A percentile compares a stretch with the other conserved stretches of the same genome.
Conservation (phyloP, 2,329 filamentous ascomycete species). For the Penicillium sclerotigenum region DNA sequence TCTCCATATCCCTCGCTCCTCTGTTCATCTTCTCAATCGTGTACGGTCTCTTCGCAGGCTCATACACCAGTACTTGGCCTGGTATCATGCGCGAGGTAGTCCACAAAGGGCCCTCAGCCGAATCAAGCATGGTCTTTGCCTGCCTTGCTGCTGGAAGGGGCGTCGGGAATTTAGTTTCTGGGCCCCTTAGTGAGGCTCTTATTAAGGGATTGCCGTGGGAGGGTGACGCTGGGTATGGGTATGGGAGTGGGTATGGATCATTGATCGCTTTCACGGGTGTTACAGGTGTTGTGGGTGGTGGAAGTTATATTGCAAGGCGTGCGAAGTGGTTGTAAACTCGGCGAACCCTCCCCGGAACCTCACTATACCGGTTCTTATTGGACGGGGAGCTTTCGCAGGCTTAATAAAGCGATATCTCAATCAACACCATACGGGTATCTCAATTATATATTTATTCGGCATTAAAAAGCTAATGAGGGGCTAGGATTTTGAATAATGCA, state of each 20-base stretch:
- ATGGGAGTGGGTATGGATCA: conserved; percentile 28
- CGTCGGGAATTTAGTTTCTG: conserved; percentile 50
- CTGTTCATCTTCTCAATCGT: conserved; percentile 44
- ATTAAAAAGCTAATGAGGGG: too few relatives aligned
- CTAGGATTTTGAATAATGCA: too few relatives aligned
- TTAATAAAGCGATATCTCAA: too few relatives aligned
- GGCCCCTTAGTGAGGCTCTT: conserved; percentile 49
- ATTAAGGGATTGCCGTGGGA: conserved; percentile 21
- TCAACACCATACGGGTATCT: too few relatives aligned
- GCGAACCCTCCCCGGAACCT: too few relatives aligned
- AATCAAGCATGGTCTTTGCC: conserved; percentile 50
- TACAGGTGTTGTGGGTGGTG: conserved; percentile 19
- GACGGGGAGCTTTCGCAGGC: too few relatives aligned
- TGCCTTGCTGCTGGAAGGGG: conserved; percentile 51
- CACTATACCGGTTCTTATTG: too few relatives aligned
- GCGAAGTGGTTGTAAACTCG: background rate
- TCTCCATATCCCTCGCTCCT: conserved; percentile 42
- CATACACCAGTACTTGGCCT: conserved; percentile 46
- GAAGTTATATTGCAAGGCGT: background rate
- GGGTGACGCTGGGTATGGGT: conserved; percentile 20
- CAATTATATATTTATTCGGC: too few relatives aligned
- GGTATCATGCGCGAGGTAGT: conserved; percentile 46
- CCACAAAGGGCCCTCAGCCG: conserved; percentile 35
- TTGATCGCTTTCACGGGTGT: conserved; percentile 32
- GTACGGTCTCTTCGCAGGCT: conserved; percentile 49